Evolutionary conservation across 192 early-diverging fungal species (phyloP).

Genomic region (Coemansia sp.): DNA sequence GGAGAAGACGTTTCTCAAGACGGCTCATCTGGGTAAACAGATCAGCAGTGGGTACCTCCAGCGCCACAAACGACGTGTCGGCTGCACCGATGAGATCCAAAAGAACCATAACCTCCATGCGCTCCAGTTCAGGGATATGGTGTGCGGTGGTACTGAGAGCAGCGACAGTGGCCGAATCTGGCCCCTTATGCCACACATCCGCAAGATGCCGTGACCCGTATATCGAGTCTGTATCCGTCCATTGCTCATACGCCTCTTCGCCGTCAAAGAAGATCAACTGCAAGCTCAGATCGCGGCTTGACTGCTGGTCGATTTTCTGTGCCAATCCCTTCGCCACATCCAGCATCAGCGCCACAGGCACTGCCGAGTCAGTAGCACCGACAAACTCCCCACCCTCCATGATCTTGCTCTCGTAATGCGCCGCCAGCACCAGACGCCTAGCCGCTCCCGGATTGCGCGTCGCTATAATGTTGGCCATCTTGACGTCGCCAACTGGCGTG

Average conservation of each 20-base stretch:
- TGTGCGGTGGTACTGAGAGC: constrained; percentile 15
- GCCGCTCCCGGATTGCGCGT: constrained; percentile 76
- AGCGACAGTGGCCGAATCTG: constrained; percentile 37
- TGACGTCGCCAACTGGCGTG: constrained; percentile 74
- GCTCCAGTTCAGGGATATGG: constrained; percentile 52
- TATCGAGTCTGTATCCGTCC: constrained; percentile 77
- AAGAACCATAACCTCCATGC: constrained; percentile 82
- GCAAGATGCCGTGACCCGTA: constrained; percentile 91
- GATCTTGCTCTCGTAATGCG: constrained; percentile 92
- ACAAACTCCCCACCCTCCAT: constrained; percentile 65
- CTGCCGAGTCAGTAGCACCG: constrained; percentile 89
- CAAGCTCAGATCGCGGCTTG: constrained; percentile 55
- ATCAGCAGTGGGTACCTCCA: constrained; percentile 56
- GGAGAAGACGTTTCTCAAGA: constrained; percentile 65
- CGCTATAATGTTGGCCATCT: constrained; percentile 85
- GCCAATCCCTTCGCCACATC: constrained; percentile 75
- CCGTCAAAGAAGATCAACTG: constrained; percentile 98
- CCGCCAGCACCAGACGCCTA: constrained; percentile 77
- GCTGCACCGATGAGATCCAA: constrained; percentile 80
- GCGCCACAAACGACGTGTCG: constrained; percentile 48
- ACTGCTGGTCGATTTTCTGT: constrained; percentile 50
- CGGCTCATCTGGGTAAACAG: constrained; percentile 64
- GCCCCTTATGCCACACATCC: constrained; percentile 63
- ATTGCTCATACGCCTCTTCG: constrained; percentile 83
- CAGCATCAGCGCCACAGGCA: constrained; percentile 85